Conservation (phyloP, 306 rosid species). For the Hippophae tibetana region DNA sequence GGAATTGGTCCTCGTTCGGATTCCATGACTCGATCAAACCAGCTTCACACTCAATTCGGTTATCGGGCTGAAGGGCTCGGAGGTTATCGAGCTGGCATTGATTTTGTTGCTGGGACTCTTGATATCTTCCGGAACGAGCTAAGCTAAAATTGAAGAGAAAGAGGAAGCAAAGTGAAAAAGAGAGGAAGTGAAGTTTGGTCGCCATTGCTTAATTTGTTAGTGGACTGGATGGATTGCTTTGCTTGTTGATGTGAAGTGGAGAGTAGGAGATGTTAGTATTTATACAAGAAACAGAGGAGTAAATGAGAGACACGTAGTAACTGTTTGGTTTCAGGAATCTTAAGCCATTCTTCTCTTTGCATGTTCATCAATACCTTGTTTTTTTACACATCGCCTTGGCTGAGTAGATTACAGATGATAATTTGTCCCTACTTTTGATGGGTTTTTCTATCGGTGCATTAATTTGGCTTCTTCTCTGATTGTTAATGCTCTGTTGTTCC, state of each 20-base stretch:
- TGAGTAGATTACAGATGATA: not conserved
- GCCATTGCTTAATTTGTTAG: slow-evolving; percentile 1
- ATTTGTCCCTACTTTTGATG: not conserved
- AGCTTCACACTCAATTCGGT: not conserved
- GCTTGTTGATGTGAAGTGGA: slow-evolving; percentile 11
- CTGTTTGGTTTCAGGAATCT: not conserved
- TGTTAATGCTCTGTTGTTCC: too few species aligned
- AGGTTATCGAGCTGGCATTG: not conserved
- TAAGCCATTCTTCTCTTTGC: slow-evolving; percentile 18
- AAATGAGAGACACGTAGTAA: slow-evolving; percentile 3
- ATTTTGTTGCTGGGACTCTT: not conserved
- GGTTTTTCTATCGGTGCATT: too few species aligned
- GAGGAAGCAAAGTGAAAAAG: not conserved
- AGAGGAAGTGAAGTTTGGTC: slow-evolving; percentile 14
- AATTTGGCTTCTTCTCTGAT: too few species aligned
- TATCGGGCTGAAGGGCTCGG: not conserved
- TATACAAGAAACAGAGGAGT: slow-evolving; percentile 1
- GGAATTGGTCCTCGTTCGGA: not conserved
- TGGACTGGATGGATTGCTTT: not conserved
- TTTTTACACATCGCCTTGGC: slow-evolving; percentile 13
- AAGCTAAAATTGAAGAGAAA: not conserved
- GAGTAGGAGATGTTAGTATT: slow-evolving; percentile 13
- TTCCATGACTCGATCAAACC: not conserved
- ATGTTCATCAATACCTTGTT: not conserved
- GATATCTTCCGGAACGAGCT: not conserved